Conservation (phyloP, 129 eudicot species). For the Tanacetum coccineum region DNA sequence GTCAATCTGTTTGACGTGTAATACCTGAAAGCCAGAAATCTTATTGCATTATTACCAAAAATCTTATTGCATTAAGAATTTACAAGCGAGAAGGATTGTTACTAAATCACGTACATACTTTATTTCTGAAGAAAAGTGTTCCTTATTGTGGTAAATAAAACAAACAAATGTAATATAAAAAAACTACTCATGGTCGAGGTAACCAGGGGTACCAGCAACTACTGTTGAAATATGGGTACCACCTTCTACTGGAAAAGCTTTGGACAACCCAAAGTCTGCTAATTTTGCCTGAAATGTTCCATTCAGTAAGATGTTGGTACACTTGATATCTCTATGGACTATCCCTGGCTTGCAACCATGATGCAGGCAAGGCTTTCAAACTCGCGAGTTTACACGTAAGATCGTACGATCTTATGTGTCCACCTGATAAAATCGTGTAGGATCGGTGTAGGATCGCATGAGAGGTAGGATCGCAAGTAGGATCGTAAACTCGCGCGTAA, state of each 20-base stretch:
- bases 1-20: slow-evolving; percentile 19
- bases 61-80: not conserved
- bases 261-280: slow-evolving; percentile 55
- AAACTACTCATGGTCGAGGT: slow-evolving; percentile 51
- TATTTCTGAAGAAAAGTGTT: not conserved
- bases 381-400: no score
- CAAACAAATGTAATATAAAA: no score
- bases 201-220: slow-evolving; percentile 50
- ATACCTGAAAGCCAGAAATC: slow-evolving; percentile 14
- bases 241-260: slow-evolving; percentile 31
- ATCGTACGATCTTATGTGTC: no score
- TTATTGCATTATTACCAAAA: not conserved
- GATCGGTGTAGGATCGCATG: no score
- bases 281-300: slow-evolving; percentile 39
- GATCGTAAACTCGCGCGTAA: no score
- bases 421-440: no score
- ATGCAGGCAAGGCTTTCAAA: no score
- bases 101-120: no score
- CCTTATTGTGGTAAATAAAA: not conserved
- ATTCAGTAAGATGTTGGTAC: slow-evolving; percentile 37
- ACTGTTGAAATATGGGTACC: slow-evolving; percentile 31
- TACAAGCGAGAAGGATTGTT: not conserved
- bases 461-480: no score
- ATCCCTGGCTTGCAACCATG: slow-evolving; percentile 42
- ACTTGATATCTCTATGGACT: slow-evolving; percentile 45